Evolutionary conservation across 805 yeast genomes (phyloP).

Genomic region (Cyberlindnera lachancei): DNA sequence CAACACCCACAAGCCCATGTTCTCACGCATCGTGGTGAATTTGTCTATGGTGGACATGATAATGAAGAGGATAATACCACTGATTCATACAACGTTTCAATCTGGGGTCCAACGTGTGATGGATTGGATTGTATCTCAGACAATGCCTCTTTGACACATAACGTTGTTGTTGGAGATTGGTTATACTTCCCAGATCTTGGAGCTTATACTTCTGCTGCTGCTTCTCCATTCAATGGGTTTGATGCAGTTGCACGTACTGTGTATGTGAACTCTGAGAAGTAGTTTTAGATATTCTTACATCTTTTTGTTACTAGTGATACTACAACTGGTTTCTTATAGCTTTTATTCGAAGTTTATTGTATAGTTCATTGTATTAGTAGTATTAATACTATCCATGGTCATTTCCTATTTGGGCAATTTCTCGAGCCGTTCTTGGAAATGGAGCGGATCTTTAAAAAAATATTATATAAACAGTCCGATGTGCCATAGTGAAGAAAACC

Average conservation of each 20-base stretch:
- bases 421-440: no score
- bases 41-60: slow-evolving; percentile 29
- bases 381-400: no score
- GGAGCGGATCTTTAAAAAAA: no score
- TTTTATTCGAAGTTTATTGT: no score
- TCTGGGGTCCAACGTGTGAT: slow-evolving; percentile 99
- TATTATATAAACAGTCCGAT: no score
- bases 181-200: slow-evolving; percentile 76
- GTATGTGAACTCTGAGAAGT: slow-evolving; percentile 46
- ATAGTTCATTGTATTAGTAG: no score
- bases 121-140: slow-evolving; percentile 79
- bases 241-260: slow-evolving; percentile 49
- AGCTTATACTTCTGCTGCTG: slow-evolving; percentile 88
- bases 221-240: slow-evolving; percentile 92
- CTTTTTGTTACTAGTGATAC: not conserved
- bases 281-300: not conserved
- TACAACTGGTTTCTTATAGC: no score
- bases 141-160: slow-evolving; percentile 43
- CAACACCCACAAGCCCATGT: slow-evolving; percentile 70
- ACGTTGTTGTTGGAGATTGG: slow-evolving; percentile 87
- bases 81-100: slow-evolving; percentile 39
- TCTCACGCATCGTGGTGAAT: slow-evolving; percentile 45
- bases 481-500: no score
- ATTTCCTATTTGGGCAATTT: no score
- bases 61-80: slow-evolving; percentile 8